phyloP scores from a whole-genome alignment of 2,329 filamentous ascomycete genomes.

The Colletotrichum incanum region DNA sequence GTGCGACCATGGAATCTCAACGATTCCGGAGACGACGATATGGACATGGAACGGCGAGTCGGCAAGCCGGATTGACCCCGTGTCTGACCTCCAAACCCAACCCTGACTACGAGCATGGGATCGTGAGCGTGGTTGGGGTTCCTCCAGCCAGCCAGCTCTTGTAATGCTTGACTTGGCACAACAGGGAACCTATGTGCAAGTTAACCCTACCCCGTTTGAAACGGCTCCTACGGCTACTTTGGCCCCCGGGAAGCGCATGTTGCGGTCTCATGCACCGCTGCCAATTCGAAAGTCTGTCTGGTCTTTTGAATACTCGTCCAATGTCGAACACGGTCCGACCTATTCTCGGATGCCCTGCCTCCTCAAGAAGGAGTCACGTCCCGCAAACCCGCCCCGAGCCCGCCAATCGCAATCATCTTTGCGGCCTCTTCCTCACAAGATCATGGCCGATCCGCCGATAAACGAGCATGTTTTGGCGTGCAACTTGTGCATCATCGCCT shows the following conservation, averaged over 20 bases:
- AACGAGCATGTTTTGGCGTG: slow-evolving; percentile 7
- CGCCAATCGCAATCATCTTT: slow-evolving; percentile 30
- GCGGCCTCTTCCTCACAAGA: background rate
- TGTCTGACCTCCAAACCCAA: slow-evolving; percentile 10
- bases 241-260: background rate
- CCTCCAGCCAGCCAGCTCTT: background rate
- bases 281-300: slow-evolving; percentile 9
- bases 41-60: background rate
- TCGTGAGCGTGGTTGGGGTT: slow-evolving; percentile 5
- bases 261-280: slow-evolving; percentile 25
- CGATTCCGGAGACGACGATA: background rate
- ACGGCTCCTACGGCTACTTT: slow-evolving; percentile 20
- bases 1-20: background rate
- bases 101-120: slow-evolving; percentile 10
- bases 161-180: slow-evolving; percentile 6
- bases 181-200: background rate
- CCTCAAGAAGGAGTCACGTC: background rate
- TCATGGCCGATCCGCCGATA: background rate
- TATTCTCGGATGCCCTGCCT: slow-evolving; percentile 9
- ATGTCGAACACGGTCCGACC: slow-evolving; percentile 12
- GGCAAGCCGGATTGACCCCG: slow-evolving; percentile 1
- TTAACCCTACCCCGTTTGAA: slow-evolving; percentile 14
- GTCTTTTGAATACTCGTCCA: slow-evolving; percentile 21
- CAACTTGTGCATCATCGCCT: slow-evolving; percentile 4
- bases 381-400: background rate